Evolutionary conservation across 768 basidiomycete species (phyloP).

Genomic region (Goffeauzyma gilvescens): DNA sequence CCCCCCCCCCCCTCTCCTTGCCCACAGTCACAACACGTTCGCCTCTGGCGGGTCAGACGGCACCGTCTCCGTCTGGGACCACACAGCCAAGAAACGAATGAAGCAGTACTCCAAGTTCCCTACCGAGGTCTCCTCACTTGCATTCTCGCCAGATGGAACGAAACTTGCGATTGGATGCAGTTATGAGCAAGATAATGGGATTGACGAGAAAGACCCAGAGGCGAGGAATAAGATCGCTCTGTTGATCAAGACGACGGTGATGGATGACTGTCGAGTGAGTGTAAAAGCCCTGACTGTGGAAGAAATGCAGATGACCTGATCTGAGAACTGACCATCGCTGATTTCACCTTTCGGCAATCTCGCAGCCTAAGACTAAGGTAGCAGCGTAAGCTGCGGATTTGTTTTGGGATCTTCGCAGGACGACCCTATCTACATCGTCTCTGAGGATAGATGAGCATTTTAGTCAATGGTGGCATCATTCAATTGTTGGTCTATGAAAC

Average conservation of each 20-base stretch:
- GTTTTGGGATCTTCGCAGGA: too few relatives aligned
- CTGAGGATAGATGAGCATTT: too few relatives aligned
- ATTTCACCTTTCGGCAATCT: too few relatives aligned
- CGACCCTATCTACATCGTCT: too few relatives aligned
- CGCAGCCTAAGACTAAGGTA: too few relatives aligned
- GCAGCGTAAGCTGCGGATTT: too few relatives aligned
- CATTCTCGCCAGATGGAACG: constrained; percentile 66
- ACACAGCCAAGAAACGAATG: constrained; percentile 83
- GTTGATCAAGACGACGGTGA: constrained; percentile 29
- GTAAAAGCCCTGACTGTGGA: too few relatives aligned
- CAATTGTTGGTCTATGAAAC: too few relatives aligned
- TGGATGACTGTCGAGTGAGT: constrained; percentile 31
- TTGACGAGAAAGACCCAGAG: constrained; percentile 50
- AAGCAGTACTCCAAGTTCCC: constrained; percentile 70
- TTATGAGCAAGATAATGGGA: constrained; percentile 79
- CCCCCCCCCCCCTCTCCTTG: too few relatives aligned
- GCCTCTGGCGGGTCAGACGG: constrained; percentile 88
- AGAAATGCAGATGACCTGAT: too few relatives aligned
- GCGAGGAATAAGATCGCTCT: constrained; percentile 34
- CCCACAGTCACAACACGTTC: constrained; percentile 66
- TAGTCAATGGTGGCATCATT: too few relatives aligned
- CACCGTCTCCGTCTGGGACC: constrained; percentile 91
- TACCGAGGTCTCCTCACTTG: constrained; percentile 50
- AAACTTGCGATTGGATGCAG: constrained; percentile 66
- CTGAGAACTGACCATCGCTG: too few relatives aligned